These are phyloP conservation scores for Mycena indigotica DNA, from an alignment of 768 basidiomycete genomes.

Conservation along the genomic window DNA sequence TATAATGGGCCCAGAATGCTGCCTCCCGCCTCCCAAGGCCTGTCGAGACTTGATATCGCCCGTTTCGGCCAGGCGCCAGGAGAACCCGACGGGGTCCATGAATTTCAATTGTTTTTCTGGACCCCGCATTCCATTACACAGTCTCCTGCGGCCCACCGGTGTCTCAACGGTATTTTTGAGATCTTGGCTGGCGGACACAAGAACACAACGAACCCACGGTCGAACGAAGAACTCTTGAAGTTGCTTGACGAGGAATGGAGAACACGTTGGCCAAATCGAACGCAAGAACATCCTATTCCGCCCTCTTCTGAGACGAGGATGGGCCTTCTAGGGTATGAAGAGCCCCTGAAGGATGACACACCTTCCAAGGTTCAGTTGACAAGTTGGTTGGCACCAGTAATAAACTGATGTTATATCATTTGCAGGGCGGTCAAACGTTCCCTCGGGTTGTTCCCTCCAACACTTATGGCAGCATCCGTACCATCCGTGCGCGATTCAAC, in stretches of 20 bases:
- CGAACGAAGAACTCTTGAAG: too few relatives aligned
- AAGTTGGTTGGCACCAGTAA: slow-evolving; percentile 4
- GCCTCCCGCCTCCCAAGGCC: not conserved
- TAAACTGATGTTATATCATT: too few relatives aligned
- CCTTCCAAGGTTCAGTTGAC: too few relatives aligned
- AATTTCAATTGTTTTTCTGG: slow-evolving; percentile 5
- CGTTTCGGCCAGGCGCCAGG: not conserved
- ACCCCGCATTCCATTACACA: slow-evolving; percentile 5
- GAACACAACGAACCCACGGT: too few relatives aligned
- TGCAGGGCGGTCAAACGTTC: slow-evolving; percentile 53
- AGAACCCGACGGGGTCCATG: not conserved
- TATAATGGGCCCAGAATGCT: not conserved
- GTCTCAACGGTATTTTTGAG: slow-evolving; percentile 2
- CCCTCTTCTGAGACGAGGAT: slow-evolving; percentile 3
- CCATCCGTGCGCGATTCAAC: slow-evolving; percentile 49
- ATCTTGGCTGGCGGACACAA: too few relatives aligned
- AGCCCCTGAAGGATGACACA: too few relatives aligned
- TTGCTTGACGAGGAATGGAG: slow-evolving; percentile 5
- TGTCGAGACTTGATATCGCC: not conserved
- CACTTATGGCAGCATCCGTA: slow-evolving; percentile 43
- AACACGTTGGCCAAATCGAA: not conserved
- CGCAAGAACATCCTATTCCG: not conserved
- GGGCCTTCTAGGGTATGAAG: not conserved
- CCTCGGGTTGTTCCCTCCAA: slow-evolving; percentile 30
- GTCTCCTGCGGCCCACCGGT: not conserved